Base-by-base conservation (phyloP, 2,329 filamentous ascomycete species). In the Ceratocystis ficicola region DNA sequence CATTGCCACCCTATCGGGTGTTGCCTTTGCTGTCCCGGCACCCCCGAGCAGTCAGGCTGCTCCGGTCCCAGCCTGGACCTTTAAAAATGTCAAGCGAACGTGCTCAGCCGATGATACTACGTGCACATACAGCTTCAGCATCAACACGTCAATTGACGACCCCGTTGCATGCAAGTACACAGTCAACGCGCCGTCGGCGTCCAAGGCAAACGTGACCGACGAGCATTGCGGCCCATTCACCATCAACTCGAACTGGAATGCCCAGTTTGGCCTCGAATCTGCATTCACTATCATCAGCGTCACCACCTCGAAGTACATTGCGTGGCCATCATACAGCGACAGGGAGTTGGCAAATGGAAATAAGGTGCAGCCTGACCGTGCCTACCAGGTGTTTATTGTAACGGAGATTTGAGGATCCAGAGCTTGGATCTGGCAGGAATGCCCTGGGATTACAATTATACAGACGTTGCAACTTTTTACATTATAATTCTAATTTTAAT, bases 221-320 rank as follows among this genome's bases (percentile, higher is more conserved):
- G 55, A 30, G 28, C 55, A n/a, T 6, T 83, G 80, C 74, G 81
- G 80, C 48, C 71, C 70, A 67, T 84, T 76, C 76, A 79, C 76
- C 68, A 70, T 84, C 71, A 80, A 78, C 63, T 78, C 78, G 1
- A 79, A 79, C 74, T 84, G 81, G 81, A 80, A 77, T 72, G 80
- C 76, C 71, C 77, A 82, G 70, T 84, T 83, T 69, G 82, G 81
- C 62, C 66, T 73, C 12, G 77, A 72, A 68, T 74, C 79, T 30
- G 81, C 80, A 69, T 84, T 83, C 76, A 83, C 81, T 28, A 81
- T 79, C 25, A 73, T 83, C 32, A 75, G 78, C 22, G 77, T 84
- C 64, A 76, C 78, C 60, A 74, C 81, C 73, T 73, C 75, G 69
- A 73, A 73, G 61, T 73, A 76, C 68, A 83, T 83, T 66, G 72